Evolutionary conservation across 2,329 filamentous ascomycete genomes (phyloP).

Genomic region (Arthrobotrys iridis): DNA sequence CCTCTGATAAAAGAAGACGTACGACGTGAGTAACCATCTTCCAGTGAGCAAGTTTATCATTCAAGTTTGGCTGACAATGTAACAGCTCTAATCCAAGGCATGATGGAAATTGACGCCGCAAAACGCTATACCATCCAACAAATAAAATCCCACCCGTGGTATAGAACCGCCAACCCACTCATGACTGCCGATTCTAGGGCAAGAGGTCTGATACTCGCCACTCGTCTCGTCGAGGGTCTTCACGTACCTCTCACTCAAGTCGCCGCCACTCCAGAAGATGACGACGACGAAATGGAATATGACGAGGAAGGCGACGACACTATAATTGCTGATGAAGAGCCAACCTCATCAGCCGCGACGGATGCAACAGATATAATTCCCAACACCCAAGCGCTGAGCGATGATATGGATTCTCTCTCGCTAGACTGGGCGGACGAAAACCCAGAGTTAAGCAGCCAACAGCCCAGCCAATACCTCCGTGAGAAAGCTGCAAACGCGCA

Average conservation of each 20-base stretch:
- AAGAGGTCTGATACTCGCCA: constrained; percentile 81
- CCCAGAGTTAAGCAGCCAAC: constrained; percentile 61
- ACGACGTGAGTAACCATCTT: constrained; percentile 64
- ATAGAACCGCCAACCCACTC: constrained; percentile 81
- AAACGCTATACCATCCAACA: constrained; percentile 85
- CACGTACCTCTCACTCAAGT: constrained; percentile 82
- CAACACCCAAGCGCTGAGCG: constrained; percentile 42
- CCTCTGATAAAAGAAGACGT: constrained; percentile 76
- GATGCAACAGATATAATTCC: constrained; percentile 35
- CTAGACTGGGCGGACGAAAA: constrained; percentile 44
- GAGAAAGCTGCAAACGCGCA: constrained; percentile 59
- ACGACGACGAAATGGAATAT: constrained; percentile 61
- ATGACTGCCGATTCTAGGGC: constrained; percentile 70
- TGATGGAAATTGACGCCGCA: constrained; percentile 82
- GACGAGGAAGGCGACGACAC: constrained; percentile 1
- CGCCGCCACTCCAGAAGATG: constrained; percentile 57
- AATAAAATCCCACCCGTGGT: constrained; percentile 93
- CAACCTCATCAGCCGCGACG: constrained; percentile 22
- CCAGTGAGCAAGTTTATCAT: background rate
- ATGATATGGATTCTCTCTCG: constrained; percentile 46
- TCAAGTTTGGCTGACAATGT: background rate
- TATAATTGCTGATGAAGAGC: background rate
- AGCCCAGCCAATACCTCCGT: constrained; percentile 85
- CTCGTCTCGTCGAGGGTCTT: constrained; percentile 90
- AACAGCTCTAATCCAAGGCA: constrained; percentile 78